Evolutionary conservation across 176 grass and related monocot genomes (phyloP), one percentile per base, ranked within the genome.

Genomic region (Oryza coarctata): DNA sequence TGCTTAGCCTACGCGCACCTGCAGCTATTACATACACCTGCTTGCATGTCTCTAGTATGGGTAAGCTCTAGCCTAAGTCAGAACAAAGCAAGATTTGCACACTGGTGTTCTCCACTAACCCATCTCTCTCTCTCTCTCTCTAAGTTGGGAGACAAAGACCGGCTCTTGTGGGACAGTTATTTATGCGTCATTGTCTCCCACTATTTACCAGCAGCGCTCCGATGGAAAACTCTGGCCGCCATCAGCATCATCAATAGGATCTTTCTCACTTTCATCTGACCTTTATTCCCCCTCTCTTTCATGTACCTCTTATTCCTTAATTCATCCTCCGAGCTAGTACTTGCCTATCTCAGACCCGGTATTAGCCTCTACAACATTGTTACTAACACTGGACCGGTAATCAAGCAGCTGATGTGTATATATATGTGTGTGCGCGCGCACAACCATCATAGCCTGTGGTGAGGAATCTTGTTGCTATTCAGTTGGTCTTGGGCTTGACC

Each of bases 171-270:
- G 71, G 67, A 79, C 92, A 94, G 79, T 81, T 80, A 87, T 89
- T 84, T 70, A 25, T 89, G 79, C 29, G 84, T 84, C 50, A 79
- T 94, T 80, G 83, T 89, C 70, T 66, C 75, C 71, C 83, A 89
- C 85, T 76, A 62, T 49, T 63, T 55, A 55, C 67, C 12, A 70
- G 36, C 65, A 77, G 52, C 39, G 36, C 83, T 78, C 75, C 66
- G 1, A 63, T 25, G 65, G 50, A 77, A 63, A n/a, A 28, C 63
- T 84, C 70, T 85, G 66, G 38, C 38, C 34, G 63, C 83, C 74
- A 70, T 70, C 82, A 32, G 35, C 65, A 27, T 70, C 65, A 36
- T 1, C 55, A 49, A 20, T 12, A 28, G 49, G 27, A 36, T 68
- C 29, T 26, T 18, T 34, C 43, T 28, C 61, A 8, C 62, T 65